Conservation (phyloP, 306 rosid genomes). For the Vigna hirtella region DNA sequence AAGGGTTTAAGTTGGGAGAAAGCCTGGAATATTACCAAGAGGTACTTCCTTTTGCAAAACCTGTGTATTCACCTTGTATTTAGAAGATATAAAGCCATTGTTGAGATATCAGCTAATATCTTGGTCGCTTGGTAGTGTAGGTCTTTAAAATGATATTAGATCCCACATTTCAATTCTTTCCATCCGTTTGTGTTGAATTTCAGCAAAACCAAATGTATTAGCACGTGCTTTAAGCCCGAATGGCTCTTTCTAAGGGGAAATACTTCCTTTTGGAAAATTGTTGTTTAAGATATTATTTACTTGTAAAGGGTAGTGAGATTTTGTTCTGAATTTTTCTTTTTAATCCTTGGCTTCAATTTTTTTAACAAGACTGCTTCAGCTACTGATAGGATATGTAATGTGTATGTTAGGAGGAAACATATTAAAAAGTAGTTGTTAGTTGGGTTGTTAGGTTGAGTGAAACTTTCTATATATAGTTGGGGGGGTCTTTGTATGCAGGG, state of each 20-base stretch:
- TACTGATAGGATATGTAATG: too few relatives aligned
- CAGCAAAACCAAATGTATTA: background rate
- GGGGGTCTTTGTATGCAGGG: too few relatives aligned
- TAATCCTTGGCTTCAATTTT: background rate
- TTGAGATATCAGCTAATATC: slow-evolving; percentile 12
- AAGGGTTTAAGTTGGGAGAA: slow-evolving; percentile 83
- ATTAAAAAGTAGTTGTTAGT: too few relatives aligned
- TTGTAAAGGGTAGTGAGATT: slow-evolving; percentile 12
- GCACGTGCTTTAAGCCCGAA: background rate
- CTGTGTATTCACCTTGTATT: slow-evolving; percentile 20
- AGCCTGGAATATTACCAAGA: slow-evolving; percentile 84
- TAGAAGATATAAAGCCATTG: background rate
- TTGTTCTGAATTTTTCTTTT: slow-evolving; percentile 1
- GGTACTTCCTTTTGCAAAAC: slow-evolving; percentile 55
- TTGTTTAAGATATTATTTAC: slow-evolving; percentile 28
- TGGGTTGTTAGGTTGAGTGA: too few relatives aligned
- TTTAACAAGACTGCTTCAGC: background rate
- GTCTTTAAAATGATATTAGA: background rate
- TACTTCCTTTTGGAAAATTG: slow-evolving; percentile 5
- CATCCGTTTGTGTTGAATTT: background rate
- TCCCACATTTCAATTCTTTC: slow-evolving; percentile 4
- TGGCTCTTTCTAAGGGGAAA: background rate
- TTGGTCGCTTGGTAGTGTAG: background rate
- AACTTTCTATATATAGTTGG: too few relatives aligned
- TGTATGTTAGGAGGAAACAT: too few relatives aligned